Evolutionary conservation across 768 basidiomycete genomes (phyloP), one percentile per base, ranked within the genome.

Genomic region (Termitomyces sp.): DNA sequence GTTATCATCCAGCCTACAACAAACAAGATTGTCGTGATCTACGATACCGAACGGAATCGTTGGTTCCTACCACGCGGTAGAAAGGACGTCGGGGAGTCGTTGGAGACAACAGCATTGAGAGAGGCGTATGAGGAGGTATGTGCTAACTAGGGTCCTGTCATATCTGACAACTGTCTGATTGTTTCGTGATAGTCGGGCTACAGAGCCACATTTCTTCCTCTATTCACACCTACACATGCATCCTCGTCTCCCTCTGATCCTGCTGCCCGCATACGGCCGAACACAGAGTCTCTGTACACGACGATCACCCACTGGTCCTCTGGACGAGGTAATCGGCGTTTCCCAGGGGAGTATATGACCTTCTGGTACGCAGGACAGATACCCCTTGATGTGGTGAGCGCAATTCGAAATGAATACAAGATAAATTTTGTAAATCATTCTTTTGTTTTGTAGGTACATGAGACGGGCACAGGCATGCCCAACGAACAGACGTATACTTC

Each of bases 71-170:
- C 85, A 0, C 76, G 76, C 49, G 85, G 86, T 8, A 68, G 86
- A 45, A 88, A 87, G 65, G 85, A 88, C 64, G 60, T 80, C 0
- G 84, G 83, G 5, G 85, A 88, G 70, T 77, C 76, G 2, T 64
- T 86, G 26, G 84, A 86, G 62, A 65, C 76, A 45, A 64, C 85
- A 0, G 85, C 81, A 0, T 65, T 87, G 40, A 70, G 86, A 44
- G 85, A 87, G 68, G 85, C 81, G 4, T 80, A 83, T 62, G 85
- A 87, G 64, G 85, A 87, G 78, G 84, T 83, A 55, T 38, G 45
- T 32, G 11, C 26, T 12, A 14, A 17, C 6, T 4, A 11, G 15
- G 17, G 22, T 51, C n/a, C 5, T n/a, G 2, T 40, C 42, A 6
- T 48, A 15, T 34, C 26, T 22, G 5, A n/a, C 12, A 4, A 17